Evolutionary conservation across 495 filamentous ascomycete genomes (phyloP).

Genomic region (Aspergillus sclerotiicarbonarius): DNA sequence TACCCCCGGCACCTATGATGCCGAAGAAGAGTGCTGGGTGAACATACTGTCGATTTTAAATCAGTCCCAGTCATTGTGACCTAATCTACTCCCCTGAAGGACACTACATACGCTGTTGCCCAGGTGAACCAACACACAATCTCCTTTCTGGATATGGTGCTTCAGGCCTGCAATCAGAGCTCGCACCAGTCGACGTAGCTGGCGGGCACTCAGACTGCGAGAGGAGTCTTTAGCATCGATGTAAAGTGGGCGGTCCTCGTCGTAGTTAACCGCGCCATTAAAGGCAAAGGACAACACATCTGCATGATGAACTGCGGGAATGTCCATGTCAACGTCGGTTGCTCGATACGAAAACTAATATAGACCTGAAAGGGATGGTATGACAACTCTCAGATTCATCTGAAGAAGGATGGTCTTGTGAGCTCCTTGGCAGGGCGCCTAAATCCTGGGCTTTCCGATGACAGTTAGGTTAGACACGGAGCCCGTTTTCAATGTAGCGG

Average conservation of each 20-base stretch:
- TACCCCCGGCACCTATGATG: slow-evolving; percentile 40
- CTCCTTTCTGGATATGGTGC: slow-evolving; percentile 46
- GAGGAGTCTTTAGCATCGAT: slow-evolving; percentile 54
- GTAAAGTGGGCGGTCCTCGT: slow-evolving; percentile 36
- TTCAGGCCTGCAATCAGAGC: slow-evolving; percentile 53
- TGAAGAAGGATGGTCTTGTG: too few species aligned
- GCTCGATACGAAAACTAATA: not conserved
- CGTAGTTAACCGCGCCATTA: slow-evolving; percentile 27
- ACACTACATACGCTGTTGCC: slow-evolving; percentile 51
- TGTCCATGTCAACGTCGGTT: not conserved
- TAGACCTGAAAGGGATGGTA: not conserved
- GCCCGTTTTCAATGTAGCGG: too few species aligned
- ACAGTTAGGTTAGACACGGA: too few species aligned
- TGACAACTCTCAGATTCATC: not conserved
- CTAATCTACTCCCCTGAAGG: too few species aligned
- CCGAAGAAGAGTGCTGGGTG: slow-evolving; percentile 40
- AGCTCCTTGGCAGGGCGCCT: too few species aligned
- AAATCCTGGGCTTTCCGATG: too few species aligned
- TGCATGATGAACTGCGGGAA: not conserved
- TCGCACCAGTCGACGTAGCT: slow-evolving; percentile 43
- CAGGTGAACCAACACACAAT: slow-evolving; percentile 55
- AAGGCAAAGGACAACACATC: slow-evolving; percentile 31
- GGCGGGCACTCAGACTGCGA: slow-evolving; percentile 46
- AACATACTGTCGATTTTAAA: slow-evolving; percentile 24
- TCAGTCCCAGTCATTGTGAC: not conserved